phyloP scores from a whole-genome alignment of 164 flowering plant genomes.

The Magnolia changhungtana region DNA sequence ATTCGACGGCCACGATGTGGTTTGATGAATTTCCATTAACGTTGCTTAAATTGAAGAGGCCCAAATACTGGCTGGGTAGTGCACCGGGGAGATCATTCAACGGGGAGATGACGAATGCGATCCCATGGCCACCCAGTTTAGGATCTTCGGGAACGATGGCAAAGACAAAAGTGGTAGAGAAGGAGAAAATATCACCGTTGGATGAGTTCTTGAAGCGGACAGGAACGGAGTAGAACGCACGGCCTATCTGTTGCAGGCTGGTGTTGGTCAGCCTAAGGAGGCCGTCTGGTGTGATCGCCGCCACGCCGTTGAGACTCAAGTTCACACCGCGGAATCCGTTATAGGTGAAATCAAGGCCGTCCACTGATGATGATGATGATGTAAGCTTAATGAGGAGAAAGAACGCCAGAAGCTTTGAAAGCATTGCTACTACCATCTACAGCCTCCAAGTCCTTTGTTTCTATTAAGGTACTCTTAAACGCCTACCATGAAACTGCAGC shows the following conservation, averaged over 20 bases:
- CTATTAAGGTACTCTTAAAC: background rate
- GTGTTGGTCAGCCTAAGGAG: slow-evolving; percentile 11
- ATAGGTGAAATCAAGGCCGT: background rate
- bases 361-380: background rate
- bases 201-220: slow-evolving; percentile 32
- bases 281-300: slow-evolving; percentile 8
- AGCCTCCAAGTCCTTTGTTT: background rate
- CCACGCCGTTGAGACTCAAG: slow-evolving; percentile 4
- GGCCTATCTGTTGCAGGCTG: slow-evolving; percentile 10
- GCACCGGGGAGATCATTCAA: slow-evolving; percentile 18
- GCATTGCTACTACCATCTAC: background rate
- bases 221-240: slow-evolving; percentile 42
- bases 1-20: slow-evolving; percentile 60
- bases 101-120: slow-evolving; percentile 48
- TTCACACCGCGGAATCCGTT: background rate
- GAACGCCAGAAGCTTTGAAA: background rate
- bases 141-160: slow-evolving; percentile 39
- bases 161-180: slow-evolving; percentile 40
- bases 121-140: slow-evolving; percentile 41
- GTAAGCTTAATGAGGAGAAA: background rate
- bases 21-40: slow-evolving; percentile 32
- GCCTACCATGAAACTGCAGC: background rate
- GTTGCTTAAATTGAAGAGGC: slow-evolving; percentile 39
- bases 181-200: slow-evolving; percentile 33
- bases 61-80: slow-evolving; percentile 53